phyloP scores from a whole-genome alignment of 768 basidiomycete species.

The Amyloporia xantha region DNA sequence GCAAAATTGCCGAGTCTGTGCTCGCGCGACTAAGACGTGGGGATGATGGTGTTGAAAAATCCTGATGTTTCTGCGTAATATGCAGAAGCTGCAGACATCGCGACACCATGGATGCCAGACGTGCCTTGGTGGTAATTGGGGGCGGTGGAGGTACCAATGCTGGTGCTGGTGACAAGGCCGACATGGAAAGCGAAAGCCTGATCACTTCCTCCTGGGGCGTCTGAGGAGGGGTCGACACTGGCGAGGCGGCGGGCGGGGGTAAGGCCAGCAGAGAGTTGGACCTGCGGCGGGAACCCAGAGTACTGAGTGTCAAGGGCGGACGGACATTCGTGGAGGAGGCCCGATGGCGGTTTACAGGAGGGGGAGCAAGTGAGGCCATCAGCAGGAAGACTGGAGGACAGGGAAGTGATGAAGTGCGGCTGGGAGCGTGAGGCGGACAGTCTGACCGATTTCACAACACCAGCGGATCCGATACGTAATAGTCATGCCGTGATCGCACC shows the following conservation, averaged over 20 bases:
- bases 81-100: constrained; percentile 50
- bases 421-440: not conserved
- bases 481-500: not conserved
- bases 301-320: constrained; percentile 41
- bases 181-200: constrained; percentile 30
- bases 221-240: constrained; percentile 11
- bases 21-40: constrained; percentile 30
- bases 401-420: constrained; percentile 2
- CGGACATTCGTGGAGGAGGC: constrained; percentile 56
- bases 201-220: constrained; percentile 3
- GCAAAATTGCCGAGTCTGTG: constrained; percentile 44
- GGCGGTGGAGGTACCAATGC: constrained; percentile 9
- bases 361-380: constrained; percentile 29
- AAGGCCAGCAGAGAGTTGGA: constrained; percentile 23
- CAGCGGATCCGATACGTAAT: too few relatives aligned
- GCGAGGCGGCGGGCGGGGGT: constrained; percentile 20
- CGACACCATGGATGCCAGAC: constrained; percentile 40
- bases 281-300: constrained; percentile 41
- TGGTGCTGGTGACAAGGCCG: constrained; percentile 8
- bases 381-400: not conserved
- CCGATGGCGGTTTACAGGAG: constrained; percentile 42
- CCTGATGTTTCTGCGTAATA: constrained; percentile 32
- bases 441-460: not conserved
- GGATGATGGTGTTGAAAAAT: constrained; percentile 40
- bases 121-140: constrained; percentile 9